Evolutionary conservation across 371 early-diverging fungal genomes (phyloP), one percentile per base, ranked within the genome.

Genomic region (Mucor irregularis): DNA sequence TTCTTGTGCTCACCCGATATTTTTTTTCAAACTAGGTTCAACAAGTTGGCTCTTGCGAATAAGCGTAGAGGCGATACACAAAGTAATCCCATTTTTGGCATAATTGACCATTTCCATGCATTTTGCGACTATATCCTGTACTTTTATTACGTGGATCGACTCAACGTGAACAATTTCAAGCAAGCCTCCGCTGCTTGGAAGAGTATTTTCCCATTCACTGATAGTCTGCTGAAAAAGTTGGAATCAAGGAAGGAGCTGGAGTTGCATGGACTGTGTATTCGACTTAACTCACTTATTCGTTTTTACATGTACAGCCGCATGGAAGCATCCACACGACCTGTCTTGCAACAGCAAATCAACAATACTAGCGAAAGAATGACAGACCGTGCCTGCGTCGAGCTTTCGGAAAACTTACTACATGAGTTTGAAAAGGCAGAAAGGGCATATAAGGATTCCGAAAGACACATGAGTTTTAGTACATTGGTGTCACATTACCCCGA

Each of bases 71-170:
- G 70, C 4, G 75, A 75, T 47, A 30, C 16, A 5, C 53, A 60
- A 29, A 42, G 22, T 2, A 58, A 57, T n/a, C 13, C 57, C 4
- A 8, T 72, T 14, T 63, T 68, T 26, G 52, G 57, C 5, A 24
- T 70, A 13, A 28, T 75, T 25, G 70, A 75, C 24, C 76, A 75
- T 30, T 56, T 75, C 4, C 68, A 69, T 7, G 62, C 70, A 1
- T 38, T 75, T 10, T 57, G 68, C 14, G 70, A 75, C 40, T 75
- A 75, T 35, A 58, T 75, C 22, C 42, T 75, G 14, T 56, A 59
- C 19, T 75, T 69, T 38, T 66, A 67, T 37, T 75, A 69, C 39
- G 28, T 43, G 4, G 64, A 63, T 50, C 61, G 44, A 49, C 53
- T 35, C 44, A 60, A 39, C 26, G 35, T 17, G 0, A 48, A 48